Percentiles rank a stretch among this genome's conserved stretches.
Conservation (phyloP, 306 rosid species). For the Vachellia pachyceras region DNA sequence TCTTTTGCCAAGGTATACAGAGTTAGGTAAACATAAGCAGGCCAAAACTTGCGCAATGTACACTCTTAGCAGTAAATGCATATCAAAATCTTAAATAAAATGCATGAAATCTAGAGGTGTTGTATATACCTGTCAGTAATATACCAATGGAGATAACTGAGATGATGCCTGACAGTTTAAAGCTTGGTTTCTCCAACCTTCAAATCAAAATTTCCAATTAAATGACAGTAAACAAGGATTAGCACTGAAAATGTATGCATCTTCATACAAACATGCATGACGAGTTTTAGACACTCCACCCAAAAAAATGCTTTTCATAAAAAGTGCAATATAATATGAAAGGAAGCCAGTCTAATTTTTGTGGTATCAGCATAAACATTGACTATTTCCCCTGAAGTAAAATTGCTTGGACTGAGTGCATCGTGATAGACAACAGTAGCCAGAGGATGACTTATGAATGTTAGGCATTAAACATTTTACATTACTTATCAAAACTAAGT, state of each 20-base stretch:
- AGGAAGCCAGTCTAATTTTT: not conserved
- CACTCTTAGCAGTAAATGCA: too few species aligned
- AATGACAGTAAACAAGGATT: conserved; percentile 33
- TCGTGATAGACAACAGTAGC: not conserved
- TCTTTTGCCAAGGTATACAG: not conserved
- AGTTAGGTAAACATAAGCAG: not conserved
- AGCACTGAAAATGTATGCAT: not conserved
- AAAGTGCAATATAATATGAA: not conserved
- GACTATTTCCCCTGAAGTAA: not conserved
- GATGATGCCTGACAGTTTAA: conserved; percentile 88
- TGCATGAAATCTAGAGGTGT: not conserved
- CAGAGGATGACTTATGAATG: not conserved
- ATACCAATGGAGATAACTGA: conserved; percentile 79
- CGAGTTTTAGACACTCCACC: not conserved
- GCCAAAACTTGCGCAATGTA: too few species aligned
- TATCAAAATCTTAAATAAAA: too few species aligned
- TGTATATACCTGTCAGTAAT: conserved; percentile 78
- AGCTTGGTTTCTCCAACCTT: conserved; percentile 95
- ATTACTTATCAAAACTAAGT: not conserved
- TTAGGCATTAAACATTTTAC: conserved; percentile 1
- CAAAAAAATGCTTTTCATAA: not conserved
- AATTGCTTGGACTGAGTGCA: conserved; percentile 1
- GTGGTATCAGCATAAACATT: not conserved
- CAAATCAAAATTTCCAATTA: conserved; percentile 37
- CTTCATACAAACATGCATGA: conserved; percentile 6